These are phyloP conservation scores for Mycena galopus DNA, from an alignment of 768 basidiomycete genomes.

Conservation along the genomic window DNA sequence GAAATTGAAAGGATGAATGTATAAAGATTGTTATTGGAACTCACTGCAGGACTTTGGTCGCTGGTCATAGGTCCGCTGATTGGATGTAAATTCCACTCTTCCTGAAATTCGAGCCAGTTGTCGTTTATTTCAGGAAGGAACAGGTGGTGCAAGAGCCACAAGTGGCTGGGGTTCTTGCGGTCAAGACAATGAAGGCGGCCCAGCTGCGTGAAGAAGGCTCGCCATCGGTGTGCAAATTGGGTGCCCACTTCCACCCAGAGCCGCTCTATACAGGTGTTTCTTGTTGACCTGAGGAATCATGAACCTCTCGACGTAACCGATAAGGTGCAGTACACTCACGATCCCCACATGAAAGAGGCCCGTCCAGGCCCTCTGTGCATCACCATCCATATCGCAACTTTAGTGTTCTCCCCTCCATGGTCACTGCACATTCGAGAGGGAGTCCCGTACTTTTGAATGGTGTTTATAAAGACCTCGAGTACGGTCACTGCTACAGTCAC, in stretches of 20 bases:
- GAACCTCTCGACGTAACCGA: no score
- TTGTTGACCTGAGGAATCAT: no score
- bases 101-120: conserved; percentile 43
- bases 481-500: no score
- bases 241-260: no score
- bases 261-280: neutral
- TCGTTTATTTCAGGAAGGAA: conserved; percentile 46
- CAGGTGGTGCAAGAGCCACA: conserved; percentile 27
- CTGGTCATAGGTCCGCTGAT: conserved; percentile 36
- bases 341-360: no score
- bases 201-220: conserved; percentile 1
- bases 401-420: conserved; percentile 44
- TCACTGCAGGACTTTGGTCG: conserved; percentile 6
- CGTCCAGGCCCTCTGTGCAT: conserved; percentile 37
- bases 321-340: neutral
- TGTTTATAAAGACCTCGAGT: conserved; percentile 30
- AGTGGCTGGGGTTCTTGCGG: neutral
- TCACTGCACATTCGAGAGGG: conserved; percentile 6
- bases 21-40: neutral
- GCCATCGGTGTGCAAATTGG: conserved; percentile 1
- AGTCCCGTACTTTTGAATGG: conserved; percentile 31
- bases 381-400: conserved; percentile 46
- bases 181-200: neutral
- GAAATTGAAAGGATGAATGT: neutral
- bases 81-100: conserved; percentile 50